Percentiles rank a stretch among this genome's conserved stretches.
These are phyloP conservation scores for Calocybe gangraenosa DNA, from an alignment of 768 basidiomycete genomes.

Conservation along the genomic window DNA sequence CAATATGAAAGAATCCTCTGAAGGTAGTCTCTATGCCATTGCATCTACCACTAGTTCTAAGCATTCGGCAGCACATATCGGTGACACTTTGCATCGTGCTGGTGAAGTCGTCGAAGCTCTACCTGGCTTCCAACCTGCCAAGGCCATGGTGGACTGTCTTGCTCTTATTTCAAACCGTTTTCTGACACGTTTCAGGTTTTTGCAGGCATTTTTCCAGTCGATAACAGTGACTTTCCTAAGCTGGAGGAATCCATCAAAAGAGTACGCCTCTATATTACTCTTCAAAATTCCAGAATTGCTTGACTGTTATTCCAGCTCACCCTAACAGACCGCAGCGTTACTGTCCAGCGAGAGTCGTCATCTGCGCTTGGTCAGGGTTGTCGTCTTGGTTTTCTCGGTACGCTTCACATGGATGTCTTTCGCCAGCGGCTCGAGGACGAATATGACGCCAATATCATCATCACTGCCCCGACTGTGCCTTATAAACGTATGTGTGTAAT, in stretches of 20 bases:
- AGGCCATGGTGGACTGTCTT: conserved; percentile 72
- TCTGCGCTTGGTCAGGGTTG: conserved; percentile 94
- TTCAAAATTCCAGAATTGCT: conserved; percentile 4
- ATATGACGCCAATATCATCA: conserved; percentile 89
- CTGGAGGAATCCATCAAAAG: conserved; percentile 94
- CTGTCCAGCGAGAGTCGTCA: conserved; percentile 88
- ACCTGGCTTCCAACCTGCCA: conserved; percentile 87
- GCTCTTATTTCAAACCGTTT: background rate
- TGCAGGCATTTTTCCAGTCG: conserved; percentile 92
- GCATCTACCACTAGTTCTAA: background rate
- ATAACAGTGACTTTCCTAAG: conserved; percentile 87
- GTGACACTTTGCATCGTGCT: conserved; percentile 84
- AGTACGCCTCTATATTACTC: conserved; percentile 38
- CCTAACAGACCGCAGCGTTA: conserved; percentile 84
- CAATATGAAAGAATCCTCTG: conserved; percentile 96
- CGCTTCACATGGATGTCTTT: conserved; percentile 95
- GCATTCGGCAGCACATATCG: conserved; percentile 69
- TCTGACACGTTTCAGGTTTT: conserved; percentile 57
- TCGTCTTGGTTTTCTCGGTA: conserved; percentile 92
- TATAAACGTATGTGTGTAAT: conserved; percentile 62
- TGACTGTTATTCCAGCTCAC: conserved; percentile 50
- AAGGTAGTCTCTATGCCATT: conserved; percentile 56
- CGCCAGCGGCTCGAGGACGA: conserved; percentile 96
- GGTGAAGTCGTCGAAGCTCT: conserved; percentile 77
- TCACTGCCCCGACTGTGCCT: conserved; percentile 95